Percentiles rank a stretch among this genome's conserved stretches.
phyloP scores from a whole-genome alignment of 345 rosid species.

The Psidium guajava region DNA sequence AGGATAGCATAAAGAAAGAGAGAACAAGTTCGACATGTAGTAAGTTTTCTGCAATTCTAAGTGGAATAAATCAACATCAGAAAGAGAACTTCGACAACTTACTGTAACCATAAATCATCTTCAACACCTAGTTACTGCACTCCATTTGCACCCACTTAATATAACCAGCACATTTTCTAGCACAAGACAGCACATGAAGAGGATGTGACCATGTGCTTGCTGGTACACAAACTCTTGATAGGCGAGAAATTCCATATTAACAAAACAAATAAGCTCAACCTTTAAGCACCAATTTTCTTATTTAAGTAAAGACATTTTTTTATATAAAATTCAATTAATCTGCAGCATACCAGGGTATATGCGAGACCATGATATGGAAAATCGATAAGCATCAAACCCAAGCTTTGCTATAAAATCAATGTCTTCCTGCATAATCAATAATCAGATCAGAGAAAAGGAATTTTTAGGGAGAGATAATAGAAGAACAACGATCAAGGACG shows the following conservation, averaged over 20 bases:
- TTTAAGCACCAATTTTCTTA: background rate
- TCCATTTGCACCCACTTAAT: background rate
- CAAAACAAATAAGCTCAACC: background rate
- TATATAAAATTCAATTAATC: background rate
- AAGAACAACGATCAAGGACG: background rate
- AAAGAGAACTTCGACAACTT: background rate
- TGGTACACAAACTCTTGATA: background rate
- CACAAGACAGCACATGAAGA: background rate
- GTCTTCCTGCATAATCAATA: constrained; percentile 57
- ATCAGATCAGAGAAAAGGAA: background rate
- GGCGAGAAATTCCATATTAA: background rate
- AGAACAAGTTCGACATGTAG: background rate
- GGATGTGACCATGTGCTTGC: background rate
- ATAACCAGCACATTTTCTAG: background rate
- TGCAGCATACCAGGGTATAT: constrained; percentile 62
- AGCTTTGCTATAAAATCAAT: constrained; percentile 50
- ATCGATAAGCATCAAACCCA: constrained; percentile 82
- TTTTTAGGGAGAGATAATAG: background rate
- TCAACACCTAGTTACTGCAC: background rate
- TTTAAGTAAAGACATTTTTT: background rate
- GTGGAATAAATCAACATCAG: background rate
- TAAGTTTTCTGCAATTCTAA: background rate
- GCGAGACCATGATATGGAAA: constrained; percentile 91
- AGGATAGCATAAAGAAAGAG: background rate
- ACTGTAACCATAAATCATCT: background rate